A percentile compares a stretch with the other conserved stretches of the same genome.
Conservation (phyloP, 1,139 yeast species). For the Hansenula lynferdii region DNA sequence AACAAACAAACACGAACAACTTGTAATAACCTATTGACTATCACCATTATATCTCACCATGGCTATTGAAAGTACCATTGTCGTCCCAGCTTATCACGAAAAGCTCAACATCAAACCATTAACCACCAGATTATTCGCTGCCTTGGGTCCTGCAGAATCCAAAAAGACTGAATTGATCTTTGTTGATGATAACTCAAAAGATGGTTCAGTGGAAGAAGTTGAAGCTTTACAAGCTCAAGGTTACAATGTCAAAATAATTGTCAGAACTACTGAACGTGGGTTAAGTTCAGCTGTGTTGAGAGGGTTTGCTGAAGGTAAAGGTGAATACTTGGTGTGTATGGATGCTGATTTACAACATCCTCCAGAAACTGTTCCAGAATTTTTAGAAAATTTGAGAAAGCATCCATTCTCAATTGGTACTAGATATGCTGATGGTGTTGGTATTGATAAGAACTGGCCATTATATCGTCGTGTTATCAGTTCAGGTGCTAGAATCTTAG, state of each 20-base stretch:
- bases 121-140: conserved; percentile 39
- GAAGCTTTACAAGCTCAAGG: conserved; percentile 36
- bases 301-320: conserved; percentile 39
- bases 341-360: conserved; percentile 47
- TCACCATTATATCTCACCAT: conserved; percentile 12
- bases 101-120: conserved; percentile 39
- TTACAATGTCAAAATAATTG: conserved; percentile 39
- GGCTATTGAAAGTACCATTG: conserved; percentile 34
- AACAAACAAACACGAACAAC: neutral
- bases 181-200: conserved; percentile 44
- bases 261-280: conserved; percentile 41
- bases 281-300: conserved; percentile 39
- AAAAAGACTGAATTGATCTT: conserved; percentile 38
- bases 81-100: conserved; percentile 44
- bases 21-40: neutral
- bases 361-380: conserved; percentile 39
- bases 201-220: conserved; percentile 44
- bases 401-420: conserved; percentile 41
- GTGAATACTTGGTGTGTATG: conserved; percentile 40
- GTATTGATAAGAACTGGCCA: conserved; percentile 46
- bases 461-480: conserved; percentile 40
- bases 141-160: conserved; percentile 35
- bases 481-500: conserved; percentile 39
- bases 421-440: conserved; percentile 44
- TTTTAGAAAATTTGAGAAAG: conserved; percentile 31